Percentiles rank a stretch among this genome's conserved stretches.
phyloP scores from a whole-genome alignment of 352 stramenopile species.

The Pythium rishiriense region DNA sequence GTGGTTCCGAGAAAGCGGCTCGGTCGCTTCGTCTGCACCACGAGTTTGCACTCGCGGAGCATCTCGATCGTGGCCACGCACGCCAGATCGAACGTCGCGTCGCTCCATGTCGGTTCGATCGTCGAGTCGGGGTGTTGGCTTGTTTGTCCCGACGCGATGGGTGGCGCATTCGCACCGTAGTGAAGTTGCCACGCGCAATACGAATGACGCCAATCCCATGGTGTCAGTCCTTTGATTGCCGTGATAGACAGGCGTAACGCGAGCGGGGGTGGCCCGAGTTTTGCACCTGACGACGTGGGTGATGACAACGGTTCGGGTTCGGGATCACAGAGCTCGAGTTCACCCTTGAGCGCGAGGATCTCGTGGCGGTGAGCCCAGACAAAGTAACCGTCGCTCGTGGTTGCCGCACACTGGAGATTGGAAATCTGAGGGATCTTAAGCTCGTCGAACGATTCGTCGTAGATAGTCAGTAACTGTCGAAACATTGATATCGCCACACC shows the following conservation, averaged over 20 bases:
- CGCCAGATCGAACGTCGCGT: neutral
- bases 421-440: slow-evolving; percentile 3
- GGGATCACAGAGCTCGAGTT: slow-evolving; percentile 2
- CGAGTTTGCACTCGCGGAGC: slow-evolving; percentile 17
- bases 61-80: neutral
- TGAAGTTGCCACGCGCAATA: slow-evolving; percentile 9
- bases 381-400: neutral
- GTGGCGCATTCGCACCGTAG: neutral
- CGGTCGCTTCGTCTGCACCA: slow-evolving; percentile 9
- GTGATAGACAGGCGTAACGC: neutral
- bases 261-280: neutral
- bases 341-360: slow-evolving; percentile 11
- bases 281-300: neutral
- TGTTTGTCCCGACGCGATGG: neutral
- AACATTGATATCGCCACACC: slow-evolving; percentile 5
- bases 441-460: slow-evolving; percentile 17
- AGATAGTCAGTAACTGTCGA: neutral
- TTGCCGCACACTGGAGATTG: slow-evolving; percentile 22
- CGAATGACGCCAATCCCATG: slow-evolving; percentile 12
- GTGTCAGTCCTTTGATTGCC: neutral
- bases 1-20: slow-evolving; percentile 18
- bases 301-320: neutral
- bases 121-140: slow-evolving; percentile 4
- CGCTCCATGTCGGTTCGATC: slow-evolving; percentile 4
- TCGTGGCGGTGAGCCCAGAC: slow-evolving; percentile 22